A percentile compares a stretch with the other conserved stretches of the same genome.
These are phyloP conservation scores for Emmonsia crescens DNA, from an alignment of 2,329 filamentous ascomycete genomes.

Conservation along the genomic window DNA sequence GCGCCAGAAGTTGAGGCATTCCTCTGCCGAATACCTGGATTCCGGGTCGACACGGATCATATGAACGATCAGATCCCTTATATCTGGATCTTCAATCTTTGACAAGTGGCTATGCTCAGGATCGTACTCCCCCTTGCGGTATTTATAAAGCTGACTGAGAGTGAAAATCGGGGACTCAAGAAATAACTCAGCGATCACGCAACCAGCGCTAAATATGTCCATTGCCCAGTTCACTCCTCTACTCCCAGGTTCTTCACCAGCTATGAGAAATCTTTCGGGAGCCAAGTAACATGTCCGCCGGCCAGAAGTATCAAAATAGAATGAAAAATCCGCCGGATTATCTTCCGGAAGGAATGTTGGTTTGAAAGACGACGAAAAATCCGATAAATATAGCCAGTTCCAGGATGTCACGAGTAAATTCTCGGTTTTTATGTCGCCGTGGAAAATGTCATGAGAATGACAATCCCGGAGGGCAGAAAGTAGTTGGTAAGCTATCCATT, in stretches of 20 bases:
- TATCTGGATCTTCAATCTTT: conserved; percentile 76
- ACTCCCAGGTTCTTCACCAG: conserved; percentile 55
- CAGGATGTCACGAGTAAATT: conserved; percentile 95
- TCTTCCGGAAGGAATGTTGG: conserved; percentile 88
- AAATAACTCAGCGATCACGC: conserved; percentile 93
- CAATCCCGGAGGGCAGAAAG: conserved; percentile 87
- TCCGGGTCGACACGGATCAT: conserved; percentile 96
- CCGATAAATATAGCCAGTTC: conserved; percentile 98
- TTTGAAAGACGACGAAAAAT: conserved; percentile 94
- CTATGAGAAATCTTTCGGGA: conserved; percentile 76
- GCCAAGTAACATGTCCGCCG: conserved; percentile 89
- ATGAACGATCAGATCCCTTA: conserved; percentile 80
- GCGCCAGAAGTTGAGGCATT: conserved; percentile 88
- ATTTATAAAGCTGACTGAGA: conserved; percentile 92
- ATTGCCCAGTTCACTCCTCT: conserved; percentile 76
- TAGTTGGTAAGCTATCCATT: conserved; percentile 94
- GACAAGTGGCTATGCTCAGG: conserved; percentile 68
- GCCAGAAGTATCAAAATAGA: conserved; percentile 91
- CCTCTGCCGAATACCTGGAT: conserved; percentile 82
- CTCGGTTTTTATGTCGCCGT: conserved; percentile 97
- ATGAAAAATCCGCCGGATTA: conserved; percentile 94
- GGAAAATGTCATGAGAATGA: conserved; percentile 77
- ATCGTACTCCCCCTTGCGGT: conserved; percentile 84
- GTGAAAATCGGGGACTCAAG: conserved; percentile 94
- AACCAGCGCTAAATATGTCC: conserved; percentile 96